Conservation (phyloP, 305 asterid genomes). For the Fraxinus ornus region DNA sequence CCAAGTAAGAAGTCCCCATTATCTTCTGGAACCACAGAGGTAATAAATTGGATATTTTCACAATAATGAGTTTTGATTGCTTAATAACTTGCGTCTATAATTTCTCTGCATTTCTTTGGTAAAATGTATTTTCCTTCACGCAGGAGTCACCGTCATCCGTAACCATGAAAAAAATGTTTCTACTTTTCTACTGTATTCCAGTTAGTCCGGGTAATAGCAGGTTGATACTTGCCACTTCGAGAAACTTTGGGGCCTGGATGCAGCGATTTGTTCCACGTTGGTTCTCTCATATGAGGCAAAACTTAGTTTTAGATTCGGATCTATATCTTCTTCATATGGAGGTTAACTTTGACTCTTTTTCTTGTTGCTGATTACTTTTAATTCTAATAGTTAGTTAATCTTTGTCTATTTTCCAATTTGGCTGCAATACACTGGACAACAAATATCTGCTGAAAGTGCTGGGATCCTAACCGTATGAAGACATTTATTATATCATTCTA, state of each 20-base stretch:
- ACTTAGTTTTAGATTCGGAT: constrained; percentile 85
- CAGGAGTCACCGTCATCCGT: constrained; percentile 42
- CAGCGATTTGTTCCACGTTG: constrained; percentile 72
- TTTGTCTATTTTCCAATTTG: not conserved
- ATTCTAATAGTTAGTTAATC: not conserved
- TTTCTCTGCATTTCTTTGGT: not conserved
- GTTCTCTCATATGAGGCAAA: constrained; percentile 79
- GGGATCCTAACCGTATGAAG: not conserved
- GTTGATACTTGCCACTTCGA: constrained; percentile 63
- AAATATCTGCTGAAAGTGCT: not conserved
- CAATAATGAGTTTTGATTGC: not conserved
- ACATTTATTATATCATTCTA: not conserved
- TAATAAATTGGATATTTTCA: constrained; percentile 26
- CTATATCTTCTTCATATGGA: constrained; percentile 84
- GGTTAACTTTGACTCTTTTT: constrained; percentile 39
- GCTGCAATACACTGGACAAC: not conserved
- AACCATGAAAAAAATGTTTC: constrained; percentile 37
- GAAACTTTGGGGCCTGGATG: constrained; percentile 72
- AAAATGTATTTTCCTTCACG: constrained; percentile 19
- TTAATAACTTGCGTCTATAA: not conserved
- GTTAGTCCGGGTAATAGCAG: constrained; percentile 95
- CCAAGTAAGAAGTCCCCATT: constrained; percentile 35
- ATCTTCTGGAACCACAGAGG: constrained; percentile 46
- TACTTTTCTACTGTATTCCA: constrained; percentile 75
- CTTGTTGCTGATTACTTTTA: not conserved